phyloP scores from a whole-genome alignment of 495 filamentous ascomycete species.

The Sphaerosporella brunnea region DNA sequence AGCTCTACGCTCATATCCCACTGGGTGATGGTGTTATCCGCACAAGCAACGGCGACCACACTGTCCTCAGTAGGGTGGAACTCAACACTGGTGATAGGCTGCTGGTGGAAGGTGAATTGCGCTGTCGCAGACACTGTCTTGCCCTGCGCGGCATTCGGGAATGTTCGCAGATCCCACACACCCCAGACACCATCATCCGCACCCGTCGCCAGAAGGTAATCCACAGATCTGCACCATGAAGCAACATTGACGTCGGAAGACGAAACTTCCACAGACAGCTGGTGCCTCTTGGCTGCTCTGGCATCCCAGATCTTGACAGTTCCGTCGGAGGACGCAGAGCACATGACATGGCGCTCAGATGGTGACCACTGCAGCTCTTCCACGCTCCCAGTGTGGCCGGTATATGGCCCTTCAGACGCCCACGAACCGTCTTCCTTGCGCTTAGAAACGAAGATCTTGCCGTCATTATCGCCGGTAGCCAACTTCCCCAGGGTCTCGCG shows the following conservation, averaged over 20 bases:
- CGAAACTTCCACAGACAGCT: slow-evolving; percentile 69
- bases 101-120: slow-evolving; percentile 80
- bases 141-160: slow-evolving; percentile 43
- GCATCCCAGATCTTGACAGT: slow-evolving; percentile 92
- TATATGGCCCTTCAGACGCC: slow-evolving; percentile 63
- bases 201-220: slow-evolving; percentile 77
- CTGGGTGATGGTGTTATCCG: slow-evolving; percentile 81
- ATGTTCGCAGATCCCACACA: slow-evolving; percentile 89
- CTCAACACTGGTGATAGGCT: slow-evolving; percentile 88
- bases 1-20: slow-evolving; percentile 96
- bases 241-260: slow-evolving; percentile 84
- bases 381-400: slow-evolving; percentile 64
- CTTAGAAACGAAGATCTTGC: slow-evolving; percentile 71
- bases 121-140: slow-evolving; percentile 44
- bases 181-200: slow-evolving; percentile 89
- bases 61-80: slow-evolving; percentile 96
- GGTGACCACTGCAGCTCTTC: slow-evolving; percentile 97
- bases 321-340: slow-evolving; percentile 80
- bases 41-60: slow-evolving; percentile 78
- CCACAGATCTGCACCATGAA: slow-evolving; percentile 74
- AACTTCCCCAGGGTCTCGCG: slow-evolving; percentile 58
- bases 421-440: slow-evolving; percentile 72
- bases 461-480: slow-evolving; percentile 77
- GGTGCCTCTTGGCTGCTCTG: slow-evolving; percentile 72
- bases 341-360: slow-evolving; percentile 76